Evolutionary conservation across 2,329 filamentous ascomycete species (phyloP).

Genomic region (Cordyceps tenuipes): DNA sequence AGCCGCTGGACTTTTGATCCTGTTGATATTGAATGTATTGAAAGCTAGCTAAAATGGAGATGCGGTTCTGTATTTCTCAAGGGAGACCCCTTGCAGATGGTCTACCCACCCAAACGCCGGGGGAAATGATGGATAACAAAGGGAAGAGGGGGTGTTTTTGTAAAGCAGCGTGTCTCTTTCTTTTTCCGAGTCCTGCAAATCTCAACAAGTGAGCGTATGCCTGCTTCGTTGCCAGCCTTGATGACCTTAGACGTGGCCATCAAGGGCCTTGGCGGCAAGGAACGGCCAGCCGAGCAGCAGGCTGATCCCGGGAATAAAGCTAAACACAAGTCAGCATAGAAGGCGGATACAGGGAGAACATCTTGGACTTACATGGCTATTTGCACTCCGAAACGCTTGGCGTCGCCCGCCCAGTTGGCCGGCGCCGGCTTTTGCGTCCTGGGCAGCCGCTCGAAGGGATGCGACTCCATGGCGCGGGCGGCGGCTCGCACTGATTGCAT

Average conservation of each 20-base stretch:
- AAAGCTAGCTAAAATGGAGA: background rate
- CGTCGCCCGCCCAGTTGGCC: conserved; percentile 25
- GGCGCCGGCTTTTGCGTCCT: conserved; percentile 20
- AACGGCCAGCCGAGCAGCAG: conserved; percentile 29
- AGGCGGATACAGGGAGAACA: background rate
- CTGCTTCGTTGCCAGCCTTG: background rate
- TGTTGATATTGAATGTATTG: background rate
- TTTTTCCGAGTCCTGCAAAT: background rate
- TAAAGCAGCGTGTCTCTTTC: background rate
- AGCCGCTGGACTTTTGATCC: background rate
- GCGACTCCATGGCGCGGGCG: conserved; percentile 26
- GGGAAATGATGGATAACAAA: conserved; percentile 3
- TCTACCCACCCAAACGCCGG: background rate
- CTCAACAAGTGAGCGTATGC: too few relatives aligned
- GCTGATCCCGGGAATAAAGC: conserved; percentile 27
- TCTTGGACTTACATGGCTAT: conserved; percentile 24
- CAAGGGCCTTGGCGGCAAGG: conserved; percentile 20
- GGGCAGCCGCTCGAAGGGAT: conserved; percentile 28
- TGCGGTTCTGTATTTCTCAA: background rate
- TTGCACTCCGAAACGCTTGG: conserved; percentile 24
- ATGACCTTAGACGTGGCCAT: conserved; percentile 23
- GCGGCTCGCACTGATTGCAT: conserved; percentile 24
- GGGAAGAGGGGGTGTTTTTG: background rate
- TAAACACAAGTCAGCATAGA: conserved; percentile 16
- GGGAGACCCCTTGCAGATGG: background rate